phyloP scores from a whole-genome alignment of 768 basidiomycete species.

The Lyophyllum shimeji region DNA sequence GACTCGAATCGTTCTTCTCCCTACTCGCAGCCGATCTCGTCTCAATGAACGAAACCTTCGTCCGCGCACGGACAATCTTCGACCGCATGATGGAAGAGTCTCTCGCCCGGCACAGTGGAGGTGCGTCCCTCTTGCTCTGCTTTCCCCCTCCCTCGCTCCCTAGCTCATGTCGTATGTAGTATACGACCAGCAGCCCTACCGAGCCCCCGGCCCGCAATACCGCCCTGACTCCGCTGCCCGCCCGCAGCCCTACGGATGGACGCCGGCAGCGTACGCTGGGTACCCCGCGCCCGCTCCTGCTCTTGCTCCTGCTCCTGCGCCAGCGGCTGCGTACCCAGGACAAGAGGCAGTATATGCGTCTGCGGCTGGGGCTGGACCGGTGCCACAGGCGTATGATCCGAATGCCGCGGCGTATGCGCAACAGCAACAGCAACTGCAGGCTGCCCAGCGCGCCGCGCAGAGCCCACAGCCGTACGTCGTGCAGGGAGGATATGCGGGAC shows the following conservation, averaged over 20 bases:
- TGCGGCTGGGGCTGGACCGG: neutral
- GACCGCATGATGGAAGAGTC: constrained; percentile 94
- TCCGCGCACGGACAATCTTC: constrained; percentile 85
- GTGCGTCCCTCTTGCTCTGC: constrained; percentile 32
- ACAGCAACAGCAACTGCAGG: constrained; percentile 12
- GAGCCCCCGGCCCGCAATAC: constrained; percentile 15
- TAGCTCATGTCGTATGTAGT: constrained; percentile 29
- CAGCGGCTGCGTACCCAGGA: neutral
- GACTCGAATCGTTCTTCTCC: neutral
- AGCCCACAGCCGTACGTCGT: constrained; percentile 23
- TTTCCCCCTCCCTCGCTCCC: neutral
- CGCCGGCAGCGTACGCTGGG: constrained; percentile 42
- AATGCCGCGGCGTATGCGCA: constrained; percentile 20
- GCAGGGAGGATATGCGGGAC: constrained; percentile 29
- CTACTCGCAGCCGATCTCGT: constrained; percentile 74
- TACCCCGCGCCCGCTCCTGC: constrained; percentile 27
- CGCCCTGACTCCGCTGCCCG: constrained; percentile 24
- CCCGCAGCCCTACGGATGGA: constrained; percentile 49
- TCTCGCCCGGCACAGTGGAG: constrained; percentile 67
- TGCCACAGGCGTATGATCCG: constrained; percentile 19
- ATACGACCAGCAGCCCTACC: constrained; percentile 48
- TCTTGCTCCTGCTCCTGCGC: constrained; percentile 25
- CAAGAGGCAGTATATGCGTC: too few species aligned
- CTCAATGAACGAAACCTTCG: constrained; percentile 92
- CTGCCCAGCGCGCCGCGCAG: constrained; percentile 7